phyloP scores from a whole-genome alignment of 768 basidiomycete genomes.

The Boletellus sp. region DNA sequence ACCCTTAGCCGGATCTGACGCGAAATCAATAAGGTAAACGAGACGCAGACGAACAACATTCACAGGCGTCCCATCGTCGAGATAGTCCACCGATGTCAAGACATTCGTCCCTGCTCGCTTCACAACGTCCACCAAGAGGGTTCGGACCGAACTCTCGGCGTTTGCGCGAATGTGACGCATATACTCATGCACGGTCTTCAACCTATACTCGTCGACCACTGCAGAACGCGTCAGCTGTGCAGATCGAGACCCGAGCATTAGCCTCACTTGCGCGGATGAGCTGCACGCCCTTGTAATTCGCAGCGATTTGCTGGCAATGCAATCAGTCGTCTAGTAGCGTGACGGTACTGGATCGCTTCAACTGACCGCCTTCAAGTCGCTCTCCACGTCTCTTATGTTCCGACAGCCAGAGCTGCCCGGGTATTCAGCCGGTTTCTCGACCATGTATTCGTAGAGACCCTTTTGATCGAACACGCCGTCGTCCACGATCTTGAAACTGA shows the following conservation, averaged over 20 bases:
- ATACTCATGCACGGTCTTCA: conserved; percentile 86
- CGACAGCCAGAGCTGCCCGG: conserved; percentile 86
- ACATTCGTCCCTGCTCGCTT: conserved; percentile 62
- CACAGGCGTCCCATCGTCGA: conserved; percentile 86
- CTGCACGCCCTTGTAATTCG: conserved; percentile 89
- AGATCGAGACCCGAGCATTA: neutral
- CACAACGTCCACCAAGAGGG: conserved; percentile 71
- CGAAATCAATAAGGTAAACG: neutral
- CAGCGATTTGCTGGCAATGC: conserved; percentile 75
- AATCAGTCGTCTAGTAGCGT: neutral
- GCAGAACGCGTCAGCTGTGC: conserved; percentile 6
- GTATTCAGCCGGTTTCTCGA: conserved; percentile 75
- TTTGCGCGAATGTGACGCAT: conserved; percentile 90
- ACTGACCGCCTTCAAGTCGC: conserved; percentile 83
- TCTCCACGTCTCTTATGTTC: conserved; percentile 86
- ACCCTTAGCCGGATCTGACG: conserved; percentile 69
- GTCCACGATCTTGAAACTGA: conserved; percentile 87
- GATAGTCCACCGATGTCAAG: conserved; percentile 73
- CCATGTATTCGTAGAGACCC: conserved; percentile 74
- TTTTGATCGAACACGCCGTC: conserved; percentile 76
- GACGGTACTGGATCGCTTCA: neutral
- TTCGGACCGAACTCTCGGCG: conserved; percentile 83
- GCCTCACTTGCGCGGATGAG: conserved; percentile 74
- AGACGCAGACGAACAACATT: conserved; percentile 14
- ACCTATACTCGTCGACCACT: conserved; percentile 86